These are phyloP conservation scores for Trichocomaceae sp. DNA, from an alignment of 2,329 filamentous ascomycete genomes.

Conservation along the genomic window DNA sequence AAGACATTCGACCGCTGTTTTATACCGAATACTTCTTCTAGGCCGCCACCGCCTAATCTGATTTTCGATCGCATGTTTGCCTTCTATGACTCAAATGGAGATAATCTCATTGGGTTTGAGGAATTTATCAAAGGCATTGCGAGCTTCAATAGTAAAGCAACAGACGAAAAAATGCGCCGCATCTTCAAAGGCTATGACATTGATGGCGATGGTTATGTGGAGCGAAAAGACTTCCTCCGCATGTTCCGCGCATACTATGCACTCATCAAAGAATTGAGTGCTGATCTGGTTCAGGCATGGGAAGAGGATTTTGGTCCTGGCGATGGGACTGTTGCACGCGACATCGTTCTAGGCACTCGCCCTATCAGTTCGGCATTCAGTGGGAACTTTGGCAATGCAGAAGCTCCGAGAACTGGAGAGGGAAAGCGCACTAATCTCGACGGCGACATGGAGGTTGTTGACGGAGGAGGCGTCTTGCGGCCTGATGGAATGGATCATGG, in stretches of 20 bases:
- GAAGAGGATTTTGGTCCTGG: slow-evolving; percentile 71
- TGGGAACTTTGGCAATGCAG: slow-evolving; percentile 58
- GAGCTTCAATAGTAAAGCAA: slow-evolving; percentile 51
- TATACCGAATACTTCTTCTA: slow-evolving; percentile 73
- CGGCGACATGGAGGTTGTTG: slow-evolving; percentile 58
- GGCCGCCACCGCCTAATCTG: slow-evolving; percentile 73
- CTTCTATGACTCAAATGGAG: slow-evolving; percentile 87
- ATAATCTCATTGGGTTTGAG: slow-evolving; percentile 83
- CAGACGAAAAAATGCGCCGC: slow-evolving; percentile 60
- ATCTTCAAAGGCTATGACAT: slow-evolving; percentile 89
- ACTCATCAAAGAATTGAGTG: slow-evolving; percentile 81
- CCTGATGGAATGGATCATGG: slow-evolving; percentile 56
- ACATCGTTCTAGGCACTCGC: slow-evolving; percentile 67
- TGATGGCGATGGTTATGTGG: slow-evolving; percentile 78
- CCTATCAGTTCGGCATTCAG: slow-evolving; percentile 74
- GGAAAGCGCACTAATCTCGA: slow-evolving; percentile 60
- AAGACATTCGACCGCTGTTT: slow-evolving; percentile 89
- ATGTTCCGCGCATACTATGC: slow-evolving; percentile 91
- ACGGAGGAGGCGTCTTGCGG: slow-evolving; percentile 54
- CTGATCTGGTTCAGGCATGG: slow-evolving; percentile 70
- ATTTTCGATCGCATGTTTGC: slow-evolving; percentile 95
- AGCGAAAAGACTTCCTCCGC: slow-evolving; percentile 77
- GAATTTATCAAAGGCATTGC: slow-evolving; percentile 84
- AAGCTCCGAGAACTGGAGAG: slow-evolving; percentile 55
- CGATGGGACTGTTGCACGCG: slow-evolving; percentile 54